Evolutionary conservation across 441 rosid genomes (phyloP).

Genomic region (Erodium trifolium): DNA sequence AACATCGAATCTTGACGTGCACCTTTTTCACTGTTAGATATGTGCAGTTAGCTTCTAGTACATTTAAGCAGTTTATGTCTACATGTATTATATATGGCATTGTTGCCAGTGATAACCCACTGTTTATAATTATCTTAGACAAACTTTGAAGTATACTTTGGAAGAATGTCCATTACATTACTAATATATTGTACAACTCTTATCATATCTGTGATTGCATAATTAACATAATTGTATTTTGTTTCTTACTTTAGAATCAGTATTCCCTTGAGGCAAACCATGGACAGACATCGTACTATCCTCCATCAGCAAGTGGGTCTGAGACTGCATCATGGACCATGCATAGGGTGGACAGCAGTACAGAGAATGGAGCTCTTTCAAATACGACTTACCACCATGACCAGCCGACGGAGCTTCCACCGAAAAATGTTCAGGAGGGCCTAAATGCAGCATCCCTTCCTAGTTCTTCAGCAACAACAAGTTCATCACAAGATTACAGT

Average conservation of each 20-base stretch:
- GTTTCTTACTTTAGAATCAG: slow-evolving; percentile 36
- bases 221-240: slow-evolving; percentile 6
- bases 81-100: background rate
- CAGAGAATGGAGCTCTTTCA: slow-evolving; percentile 48
- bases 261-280: slow-evolving; percentile 55
- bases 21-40: too few species aligned
- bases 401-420: slow-evolving; percentile 42
- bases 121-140: slow-evolving; percentile 16
- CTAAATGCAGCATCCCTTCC: slow-evolving; percentile 42
- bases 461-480: slow-evolving; percentile 50
- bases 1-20: background rate
- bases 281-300: slow-evolving; percentile 47
- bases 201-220: background rate
- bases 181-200: background rate
- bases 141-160: background rate
- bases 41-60: background rate
- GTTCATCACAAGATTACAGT: slow-evolving; percentile 52
- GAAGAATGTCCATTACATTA: background rate
- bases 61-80: background rate
- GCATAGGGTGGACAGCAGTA: slow-evolving; percentile 43
- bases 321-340: slow-evolving; percentile 52
- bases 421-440: slow-evolving; percentile 37
- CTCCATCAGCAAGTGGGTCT: slow-evolving; percentile 42
- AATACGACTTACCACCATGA: slow-evolving; percentile 48
- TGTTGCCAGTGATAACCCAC: background rate